Conservation (phyloP, 176 grass and related monocot species). For the Puccinellia tenuiflora region DNA sequence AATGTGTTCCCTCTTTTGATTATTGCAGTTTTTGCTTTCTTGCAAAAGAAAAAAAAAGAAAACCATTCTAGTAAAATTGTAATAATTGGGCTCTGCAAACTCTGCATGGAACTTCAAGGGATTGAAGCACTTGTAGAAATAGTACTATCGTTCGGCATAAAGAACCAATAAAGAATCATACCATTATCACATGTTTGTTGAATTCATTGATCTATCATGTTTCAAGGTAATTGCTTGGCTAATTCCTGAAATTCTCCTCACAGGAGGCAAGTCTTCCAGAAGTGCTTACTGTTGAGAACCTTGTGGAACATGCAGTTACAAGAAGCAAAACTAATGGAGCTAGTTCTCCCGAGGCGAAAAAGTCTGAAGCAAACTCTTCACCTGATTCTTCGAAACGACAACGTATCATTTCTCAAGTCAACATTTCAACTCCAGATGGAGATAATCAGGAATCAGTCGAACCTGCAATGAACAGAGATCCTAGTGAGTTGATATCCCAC, state of each 20-base stretch:
- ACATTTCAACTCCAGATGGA: not conserved
- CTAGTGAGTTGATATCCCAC: slow-evolving; percentile 47
- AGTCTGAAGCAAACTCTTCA: slow-evolving; percentile 18
- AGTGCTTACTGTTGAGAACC: slow-evolving; percentile 49
- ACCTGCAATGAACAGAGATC: slow-evolving; percentile 20
- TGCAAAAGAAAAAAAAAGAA: not conserved
- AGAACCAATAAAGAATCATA: not conserved
- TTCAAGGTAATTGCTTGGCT: slow-evolving; percentile 5
- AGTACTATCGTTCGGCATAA: not conserved
- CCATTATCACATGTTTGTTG: slow-evolving; percentile 2
- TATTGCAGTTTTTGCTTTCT: not conserved
- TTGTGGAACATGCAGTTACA: slow-evolving; percentile 47
- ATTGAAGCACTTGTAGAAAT: not conserved
- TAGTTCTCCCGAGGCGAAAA: slow-evolving; percentile 25
- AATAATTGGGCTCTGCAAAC: not conserved
- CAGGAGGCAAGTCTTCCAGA: slow-evolving; percentile 93
- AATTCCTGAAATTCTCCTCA: slow-evolving; percentile 23
- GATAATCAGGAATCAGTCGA: slow-evolving; percentile 21
- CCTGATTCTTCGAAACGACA: slow-evolving; percentile 42
- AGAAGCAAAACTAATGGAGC: slow-evolving; percentile 36
- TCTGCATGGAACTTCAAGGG: not conserved
- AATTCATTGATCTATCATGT: not conserved
- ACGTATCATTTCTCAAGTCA: slow-evolving; percentile 13
- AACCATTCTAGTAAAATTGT: not conserved
- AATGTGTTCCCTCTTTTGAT: not conserved